A percentile compares a stretch with the other conserved stretches of the same genome.
These are phyloP conservation scores for Pascua guehoae DNA, from an alignment of 1,284 basidiomycete species.

Conservation along the genomic window DNA sequence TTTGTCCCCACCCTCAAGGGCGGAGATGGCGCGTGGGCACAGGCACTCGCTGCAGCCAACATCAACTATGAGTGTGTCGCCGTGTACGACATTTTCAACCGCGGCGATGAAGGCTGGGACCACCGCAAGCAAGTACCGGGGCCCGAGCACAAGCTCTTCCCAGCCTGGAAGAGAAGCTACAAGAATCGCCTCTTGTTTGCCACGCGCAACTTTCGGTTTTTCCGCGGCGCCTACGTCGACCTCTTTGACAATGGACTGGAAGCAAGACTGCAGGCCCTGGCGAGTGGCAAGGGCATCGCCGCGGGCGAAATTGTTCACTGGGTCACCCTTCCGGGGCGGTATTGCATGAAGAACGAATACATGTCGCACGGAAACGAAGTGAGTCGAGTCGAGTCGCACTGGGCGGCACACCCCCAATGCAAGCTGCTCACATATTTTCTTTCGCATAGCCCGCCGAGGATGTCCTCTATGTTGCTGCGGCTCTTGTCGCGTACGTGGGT, in stretches of 20 bases:
- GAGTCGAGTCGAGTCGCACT: background rate
- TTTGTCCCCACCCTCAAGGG: background rate
- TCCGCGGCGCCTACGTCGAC: background rate
- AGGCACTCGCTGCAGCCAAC: background rate
- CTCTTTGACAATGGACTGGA: background rate
- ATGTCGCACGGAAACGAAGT: background rate
- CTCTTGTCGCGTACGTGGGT: too few species aligned
- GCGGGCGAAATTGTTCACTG: background rate
- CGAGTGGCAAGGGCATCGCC: too few species aligned
- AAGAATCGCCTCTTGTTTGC: too few species aligned
- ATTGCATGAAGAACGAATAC: background rate
- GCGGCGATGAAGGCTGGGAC: background rate
- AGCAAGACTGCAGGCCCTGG: too few species aligned
- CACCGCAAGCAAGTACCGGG: too few species aligned
- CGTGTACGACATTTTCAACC: background rate
- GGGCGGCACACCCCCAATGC: too few species aligned
- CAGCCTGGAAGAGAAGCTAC: too few species aligned
- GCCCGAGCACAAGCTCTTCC: too few species aligned
- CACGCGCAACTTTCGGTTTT: background rate
- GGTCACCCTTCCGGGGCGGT: background rate
- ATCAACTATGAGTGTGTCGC: background rate
- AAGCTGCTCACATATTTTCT: too few species aligned
- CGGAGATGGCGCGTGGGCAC: background rate
- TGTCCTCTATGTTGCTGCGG: too few species aligned
- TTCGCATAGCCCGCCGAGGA: too few species aligned